Conservation (phyloP, 306 rosid genomes). For the Prunus dulcis region DNA sequence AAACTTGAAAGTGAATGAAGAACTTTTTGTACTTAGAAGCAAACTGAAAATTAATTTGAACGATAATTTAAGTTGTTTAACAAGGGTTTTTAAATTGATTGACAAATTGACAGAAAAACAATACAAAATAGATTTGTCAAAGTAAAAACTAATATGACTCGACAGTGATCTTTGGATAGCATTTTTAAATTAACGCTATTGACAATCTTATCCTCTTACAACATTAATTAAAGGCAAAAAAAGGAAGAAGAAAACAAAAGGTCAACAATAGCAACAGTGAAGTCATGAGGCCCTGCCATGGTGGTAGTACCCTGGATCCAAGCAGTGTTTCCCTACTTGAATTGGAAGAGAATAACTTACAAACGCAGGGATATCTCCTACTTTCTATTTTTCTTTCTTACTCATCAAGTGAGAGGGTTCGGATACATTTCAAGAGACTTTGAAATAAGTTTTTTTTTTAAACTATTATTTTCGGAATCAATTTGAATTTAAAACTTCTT, state of each 20-base stretch:
- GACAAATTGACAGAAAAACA: too few relatives aligned
- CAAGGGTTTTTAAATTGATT: not conserved
- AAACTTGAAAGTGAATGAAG: not conserved
- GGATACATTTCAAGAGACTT: too few relatives aligned
- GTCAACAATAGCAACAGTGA: not conserved
- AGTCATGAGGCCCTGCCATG: not conserved
- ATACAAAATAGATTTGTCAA: too few relatives aligned
- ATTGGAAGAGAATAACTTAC: too few relatives aligned
- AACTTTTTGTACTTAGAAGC: not conserved
- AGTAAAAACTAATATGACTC: not conserved
- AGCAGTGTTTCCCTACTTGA: too few relatives aligned
- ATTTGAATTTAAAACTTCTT: too few relatives aligned
- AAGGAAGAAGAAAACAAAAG: not conserved
- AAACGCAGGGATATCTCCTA: too few relatives aligned
- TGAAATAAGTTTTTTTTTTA: too few relatives aligned
- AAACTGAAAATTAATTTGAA: not conserved
- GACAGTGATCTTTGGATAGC: not conserved
- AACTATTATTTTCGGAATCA: too few relatives aligned
- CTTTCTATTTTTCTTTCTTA: too few relatives aligned
- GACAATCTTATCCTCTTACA: not conserved
- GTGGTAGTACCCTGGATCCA: too few relatives aligned
- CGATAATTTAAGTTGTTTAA: conserved; percentile 9
- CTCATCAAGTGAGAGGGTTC: too few relatives aligned
- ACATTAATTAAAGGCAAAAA: not conserved
- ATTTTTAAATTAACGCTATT: not conserved